Base-by-base conservation (phyloP, 2,329 filamentous ascomycete species). In the Claviceps paspali region DNA sequence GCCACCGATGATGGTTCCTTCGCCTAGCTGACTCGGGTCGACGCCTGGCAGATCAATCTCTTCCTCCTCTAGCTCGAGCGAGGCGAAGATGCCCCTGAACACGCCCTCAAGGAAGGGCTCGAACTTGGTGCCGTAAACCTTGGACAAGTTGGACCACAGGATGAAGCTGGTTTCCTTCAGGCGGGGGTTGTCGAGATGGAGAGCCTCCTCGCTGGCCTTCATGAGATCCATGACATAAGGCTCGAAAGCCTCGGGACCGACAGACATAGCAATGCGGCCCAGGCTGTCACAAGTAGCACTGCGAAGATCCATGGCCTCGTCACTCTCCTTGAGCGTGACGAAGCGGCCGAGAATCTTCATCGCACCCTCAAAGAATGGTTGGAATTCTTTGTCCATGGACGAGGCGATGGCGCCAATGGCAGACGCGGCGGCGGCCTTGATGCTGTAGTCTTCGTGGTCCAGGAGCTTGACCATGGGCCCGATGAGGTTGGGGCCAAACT, bases 101-200 rank as follows among this genome's bases (percentile, higher is more conserved):
- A 85, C 82, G 35, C 81, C 82, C 1, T 73, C 67, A 6, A 91
- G 70, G 63, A 85, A 91, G 41, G 82, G 77, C 39, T 76, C 73
- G 44, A 92, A 88, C 38, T 86, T 70, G 52, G 84, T 81, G 50
- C 81, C 79, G 60, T 96, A 96, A 8, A 96, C 85, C 65, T 92
- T 92, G 44, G 88, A 82, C 54, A 98, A 77, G 29, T 83, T 85
- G 46, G 84, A 86, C 88, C 91, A 98, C 38, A 98, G 71, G 44
- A 96, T 92, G 63, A 94, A 98, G 56, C 85, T 94, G 43, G 86
- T 95, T 67, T 98, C 91, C 59, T 86, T 83, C 36, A 96, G 76
- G 40, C 87, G 76, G 29, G 87, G 82, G 62, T 95, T 87, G 49
- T 85, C 87, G 3, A 98, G 76, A 49, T 81, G 69, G 2, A 96